These are phyloP conservation scores for Zymoseptoria pseudotritici DNA, from an alignment of 2,329 filamentous ascomycete genomes.

Conservation along the genomic window DNA sequence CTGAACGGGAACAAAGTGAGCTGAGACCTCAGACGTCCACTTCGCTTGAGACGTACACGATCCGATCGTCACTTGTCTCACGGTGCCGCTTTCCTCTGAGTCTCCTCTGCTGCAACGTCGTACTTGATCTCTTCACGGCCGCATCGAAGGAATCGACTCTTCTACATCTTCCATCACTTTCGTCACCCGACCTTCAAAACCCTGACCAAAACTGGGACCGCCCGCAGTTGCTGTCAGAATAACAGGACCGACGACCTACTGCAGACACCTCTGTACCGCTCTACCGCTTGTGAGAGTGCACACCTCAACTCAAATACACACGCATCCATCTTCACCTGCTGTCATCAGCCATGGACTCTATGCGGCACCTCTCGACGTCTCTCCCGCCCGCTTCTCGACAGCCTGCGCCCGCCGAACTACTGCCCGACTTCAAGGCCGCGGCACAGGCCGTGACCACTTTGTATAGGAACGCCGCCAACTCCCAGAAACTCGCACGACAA, in stretches of 20 bases:
- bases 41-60: neutral
- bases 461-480: conserved; percentile 81
- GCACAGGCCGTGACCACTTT: conserved; percentile 92
- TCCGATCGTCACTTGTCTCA: neutral
- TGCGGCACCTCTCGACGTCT: conserved; percentile 56
- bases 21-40: neutral
- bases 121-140: neutral
- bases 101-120: neutral
- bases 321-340: neutral
- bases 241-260: neutral
- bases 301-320: neutral
- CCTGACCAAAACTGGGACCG: neutral
- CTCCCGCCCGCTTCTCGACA: conserved; percentile 45
- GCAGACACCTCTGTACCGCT: too few species aligned
- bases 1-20: neutral
- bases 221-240: too few species aligned
- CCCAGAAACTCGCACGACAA: conserved; percentile 64
- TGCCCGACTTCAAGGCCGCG: conserved; percentile 85
- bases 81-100: neutral
- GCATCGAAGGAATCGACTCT: neutral
- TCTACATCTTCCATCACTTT: neutral
- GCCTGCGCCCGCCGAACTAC: conserved; percentile 44
- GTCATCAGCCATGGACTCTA: conserved; percentile 51
- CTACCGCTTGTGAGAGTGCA: neutral
- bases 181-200: conserved; percentile 1